These are phyloP conservation scores for Candida gigantensis DNA, from an alignment of 1,139 yeast genomes.

Conservation along the genomic window DNA sequence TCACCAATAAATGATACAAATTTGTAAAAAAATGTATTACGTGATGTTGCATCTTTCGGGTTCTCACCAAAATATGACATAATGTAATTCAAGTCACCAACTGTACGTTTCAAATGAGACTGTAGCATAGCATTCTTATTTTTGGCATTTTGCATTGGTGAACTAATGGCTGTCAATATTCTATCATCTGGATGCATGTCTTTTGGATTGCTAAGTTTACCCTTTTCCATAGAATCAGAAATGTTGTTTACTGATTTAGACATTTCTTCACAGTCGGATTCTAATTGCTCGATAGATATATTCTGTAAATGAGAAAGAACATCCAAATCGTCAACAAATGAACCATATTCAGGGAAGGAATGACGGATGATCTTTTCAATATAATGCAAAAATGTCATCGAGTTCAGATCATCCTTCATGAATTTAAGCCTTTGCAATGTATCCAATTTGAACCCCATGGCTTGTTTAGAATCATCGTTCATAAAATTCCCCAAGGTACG, in stretches of 20 bases:
- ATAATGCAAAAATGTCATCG: constrained; percentile 82
- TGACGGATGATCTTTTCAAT: constrained; percentile 78
- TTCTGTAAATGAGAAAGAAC: constrained; percentile 66
- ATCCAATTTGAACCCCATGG: constrained; percentile 79
- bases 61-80: constrained; percentile 88
- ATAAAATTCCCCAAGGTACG: constrained; percentile 88
- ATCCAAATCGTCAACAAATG: constrained; percentile 73
- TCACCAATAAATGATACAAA: constrained; percentile 40
- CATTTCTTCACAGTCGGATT: constrained; percentile 68
- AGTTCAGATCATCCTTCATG: constrained; percentile 79
- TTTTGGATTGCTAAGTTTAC: constrained; percentile 69
- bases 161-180: constrained; percentile 47
- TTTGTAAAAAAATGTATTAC: constrained; percentile 40
- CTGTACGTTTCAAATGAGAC: constrained; percentile 55
- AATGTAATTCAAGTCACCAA: constrained; percentile 55
- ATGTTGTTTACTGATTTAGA: constrained; percentile 55
- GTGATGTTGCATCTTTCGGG: constrained; percentile 51
- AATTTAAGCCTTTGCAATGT: constrained; percentile 82
- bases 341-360: constrained; percentile 74
- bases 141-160: constrained; percentile 64
- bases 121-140: constrained; percentile 58
- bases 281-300: constrained; percentile 73
- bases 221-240: constrained; percentile 58
- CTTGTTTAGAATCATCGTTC: constrained; percentile 83
- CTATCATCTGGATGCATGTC: constrained; percentile 78